phyloP scores from a whole-genome alignment of 2,329 filamentous ascomycete species.

The Arthrobotrys megalospora region DNA sequence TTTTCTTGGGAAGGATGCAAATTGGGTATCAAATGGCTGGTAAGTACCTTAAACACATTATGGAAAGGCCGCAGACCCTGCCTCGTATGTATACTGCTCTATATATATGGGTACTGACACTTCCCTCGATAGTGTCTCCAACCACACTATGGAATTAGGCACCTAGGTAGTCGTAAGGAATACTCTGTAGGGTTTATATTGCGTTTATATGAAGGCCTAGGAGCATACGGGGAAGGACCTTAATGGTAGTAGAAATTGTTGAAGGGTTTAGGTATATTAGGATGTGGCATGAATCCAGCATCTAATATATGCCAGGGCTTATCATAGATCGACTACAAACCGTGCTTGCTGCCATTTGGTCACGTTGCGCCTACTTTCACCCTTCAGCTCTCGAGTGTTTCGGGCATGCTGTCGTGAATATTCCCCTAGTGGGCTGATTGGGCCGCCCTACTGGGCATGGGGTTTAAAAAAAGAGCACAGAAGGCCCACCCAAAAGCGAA shows the following conservation, averaged over 20 bases:
- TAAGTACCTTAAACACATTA: constrained; percentile 39
- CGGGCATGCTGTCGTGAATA: background rate
- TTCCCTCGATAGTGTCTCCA: background rate
- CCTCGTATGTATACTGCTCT: background rate
- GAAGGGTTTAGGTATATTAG: background rate
- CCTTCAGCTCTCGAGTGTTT: constrained; percentile 1
- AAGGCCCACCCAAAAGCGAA: background rate
- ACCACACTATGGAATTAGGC: too few relatives aligned
- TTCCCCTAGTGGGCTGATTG: constrained; percentile 3
- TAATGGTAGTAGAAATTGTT: too few relatives aligned
- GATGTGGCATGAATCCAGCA: background rate
- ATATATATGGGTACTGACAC: background rate
- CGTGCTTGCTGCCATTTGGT: background rate
- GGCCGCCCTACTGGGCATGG: background rate
- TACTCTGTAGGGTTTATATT: background rate
- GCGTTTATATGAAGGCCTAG: too few relatives aligned
- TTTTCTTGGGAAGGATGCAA: background rate
- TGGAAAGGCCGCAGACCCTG: too few relatives aligned
- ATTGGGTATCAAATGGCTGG: too few relatives aligned
- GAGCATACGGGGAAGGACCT: too few relatives aligned
- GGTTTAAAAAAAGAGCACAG: background rate
- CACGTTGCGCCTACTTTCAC: background rate
- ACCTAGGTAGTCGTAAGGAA: background rate
- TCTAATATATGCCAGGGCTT: constrained; percentile 3
- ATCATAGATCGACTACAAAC: background rate